Evolutionary conservation across 306 rosid genomes (phyloP), one percentile per base, ranked within the genome.

Genomic region (Lablab purpureus): DNA sequence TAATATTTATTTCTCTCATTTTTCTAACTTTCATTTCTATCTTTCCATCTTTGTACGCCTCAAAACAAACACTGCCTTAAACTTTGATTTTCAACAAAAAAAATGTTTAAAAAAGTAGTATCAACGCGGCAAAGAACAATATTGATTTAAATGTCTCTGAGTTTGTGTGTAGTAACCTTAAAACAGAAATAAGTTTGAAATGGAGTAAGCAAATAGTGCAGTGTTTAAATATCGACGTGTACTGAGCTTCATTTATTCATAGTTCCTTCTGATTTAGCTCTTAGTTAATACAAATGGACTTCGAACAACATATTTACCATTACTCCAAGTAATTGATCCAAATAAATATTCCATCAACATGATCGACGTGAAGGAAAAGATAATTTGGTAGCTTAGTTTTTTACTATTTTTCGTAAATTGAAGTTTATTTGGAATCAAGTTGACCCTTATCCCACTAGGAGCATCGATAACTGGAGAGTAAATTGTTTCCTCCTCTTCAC

Each of bases 381-480:
- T 4, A 55, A 55, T 10, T 58, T 6, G 18, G 18, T 88, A 94
- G 77, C 88, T 89, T 75, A 84, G 67, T 77, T 56, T 89, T 76
- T 84, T 83, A 71, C 79, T 87, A 76, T 59, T 79, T 59, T 73
- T 77, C 1, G 84, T 83, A 47, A 92, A 94, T 19, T 73, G 75
- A 56, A 94, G 85, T 66, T 89, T 83, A 1, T 82, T 88, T 36
- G 97, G 97, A 72, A 71, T 81, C 70, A 90, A 81, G 54, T 75
- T 81, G 75, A 94, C 89, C 21, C 65, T 78, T 49, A 92, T 75
- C 7, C 83, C 90, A 1, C 9, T 69, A 1, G 97, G 94, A 46
- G 92, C 87, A 40, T 88, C 92, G 13, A 88, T 81, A 1, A 55
- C 51, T 0, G 79, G 59, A 4, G 82, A 79, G 83, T 89, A 90